Evolutionary conservation across 164 flowering plant genomes (phyloP).

Genomic region (Chloranthus sessilifolius): DNA sequence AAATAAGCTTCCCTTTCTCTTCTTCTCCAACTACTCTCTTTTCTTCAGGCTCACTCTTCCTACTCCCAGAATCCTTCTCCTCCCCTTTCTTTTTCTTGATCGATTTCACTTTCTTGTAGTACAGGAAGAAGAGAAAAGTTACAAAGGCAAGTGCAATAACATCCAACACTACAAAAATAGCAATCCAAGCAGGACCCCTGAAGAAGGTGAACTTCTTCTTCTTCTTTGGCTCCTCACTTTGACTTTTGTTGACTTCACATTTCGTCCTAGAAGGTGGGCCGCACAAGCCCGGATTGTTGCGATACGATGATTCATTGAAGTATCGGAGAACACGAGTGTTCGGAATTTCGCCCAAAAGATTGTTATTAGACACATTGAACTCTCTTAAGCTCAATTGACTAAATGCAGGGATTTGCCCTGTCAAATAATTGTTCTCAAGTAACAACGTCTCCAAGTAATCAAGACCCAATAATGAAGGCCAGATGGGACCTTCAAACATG

Average conservation of each 20-base stretch:
- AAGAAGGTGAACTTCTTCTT: not conserved
- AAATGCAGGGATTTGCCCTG: slow-evolving; percentile 34
- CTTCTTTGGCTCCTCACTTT: not conserved
- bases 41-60: slow-evolving; percentile 4
- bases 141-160: slow-evolving; percentile 24
- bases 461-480: slow-evolving; percentile 26
- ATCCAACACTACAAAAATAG: slow-evolving; percentile 20
- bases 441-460: slow-evolving; percentile 25
- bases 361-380: slow-evolving; percentile 48
- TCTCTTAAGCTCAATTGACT: slow-evolving; percentile 29
- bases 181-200: not conserved
- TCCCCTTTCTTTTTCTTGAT: slow-evolving; percentile 13
- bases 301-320: slow-evolving; percentile 20
- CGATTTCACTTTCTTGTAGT: slow-evolving; percentile 23
- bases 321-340: slow-evolving; percentile 24
- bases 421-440: slow-evolving; percentile 38
- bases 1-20: slow-evolving; percentile 35
- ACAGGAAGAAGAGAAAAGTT: slow-evolving; percentile 23
- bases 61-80: not conserved
- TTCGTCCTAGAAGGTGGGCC: slow-evolving; percentile 22
- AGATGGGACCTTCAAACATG: slow-evolving; percentile 32
- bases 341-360: slow-evolving; percentile 40
- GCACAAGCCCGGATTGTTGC: slow-evolving; percentile 30
- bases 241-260: slow-evolving; percentile 2
- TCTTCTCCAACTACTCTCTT: not conserved